Evolutionary conservation across 345 rosid genomes (phyloP).

Genomic region (Euclidium syriacum): DNA sequence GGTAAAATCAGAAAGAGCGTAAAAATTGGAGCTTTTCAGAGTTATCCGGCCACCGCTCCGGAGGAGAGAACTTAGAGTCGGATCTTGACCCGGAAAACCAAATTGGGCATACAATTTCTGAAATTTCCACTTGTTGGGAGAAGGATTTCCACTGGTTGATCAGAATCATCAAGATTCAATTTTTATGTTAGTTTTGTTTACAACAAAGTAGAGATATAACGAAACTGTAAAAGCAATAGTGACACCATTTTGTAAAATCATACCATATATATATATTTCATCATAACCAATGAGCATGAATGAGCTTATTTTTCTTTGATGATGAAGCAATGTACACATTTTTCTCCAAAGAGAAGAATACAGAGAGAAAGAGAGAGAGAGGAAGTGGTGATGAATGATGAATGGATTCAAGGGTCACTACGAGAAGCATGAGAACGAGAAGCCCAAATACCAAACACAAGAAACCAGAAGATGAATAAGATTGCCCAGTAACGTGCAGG

Average conservation of each 20-base stretch:
- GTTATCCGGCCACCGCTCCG: neutral
- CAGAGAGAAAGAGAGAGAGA: neutral
- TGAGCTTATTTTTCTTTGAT: conserved; percentile 17
- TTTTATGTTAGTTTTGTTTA: neutral
- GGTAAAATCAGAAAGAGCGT: neutral
- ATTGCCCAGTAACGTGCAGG: conserved; percentile 99
- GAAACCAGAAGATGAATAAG: conserved; percentile 96
- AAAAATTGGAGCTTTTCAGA: neutral
- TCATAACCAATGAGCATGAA: conserved; percentile 23
- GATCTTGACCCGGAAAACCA: conserved; percentile 29
- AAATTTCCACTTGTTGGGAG: conserved; percentile 26
- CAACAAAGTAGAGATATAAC: neutral
- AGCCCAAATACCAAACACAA: conserved; percentile 95
- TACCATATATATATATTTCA: conserved; percentile 18
- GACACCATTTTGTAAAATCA: conserved; percentile 7
- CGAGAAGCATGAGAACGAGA: conserved; percentile 42
- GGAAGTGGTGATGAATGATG: conserved; percentile 28
- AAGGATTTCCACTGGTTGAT: neutral
- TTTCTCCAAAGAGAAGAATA: conserved; percentile 29
- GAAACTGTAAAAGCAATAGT: conserved; percentile 11
- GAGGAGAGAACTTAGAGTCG: conserved; percentile 24
- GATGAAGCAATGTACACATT: conserved; percentile 30
- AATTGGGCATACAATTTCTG: conserved; percentile 27
- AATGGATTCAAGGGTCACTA: neutral
- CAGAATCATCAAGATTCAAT: conserved; percentile 2